Evolutionary conservation across 352 stramenopile species (phyloP).

Genomic region (Pythium rhizo-oryzae): DNA sequence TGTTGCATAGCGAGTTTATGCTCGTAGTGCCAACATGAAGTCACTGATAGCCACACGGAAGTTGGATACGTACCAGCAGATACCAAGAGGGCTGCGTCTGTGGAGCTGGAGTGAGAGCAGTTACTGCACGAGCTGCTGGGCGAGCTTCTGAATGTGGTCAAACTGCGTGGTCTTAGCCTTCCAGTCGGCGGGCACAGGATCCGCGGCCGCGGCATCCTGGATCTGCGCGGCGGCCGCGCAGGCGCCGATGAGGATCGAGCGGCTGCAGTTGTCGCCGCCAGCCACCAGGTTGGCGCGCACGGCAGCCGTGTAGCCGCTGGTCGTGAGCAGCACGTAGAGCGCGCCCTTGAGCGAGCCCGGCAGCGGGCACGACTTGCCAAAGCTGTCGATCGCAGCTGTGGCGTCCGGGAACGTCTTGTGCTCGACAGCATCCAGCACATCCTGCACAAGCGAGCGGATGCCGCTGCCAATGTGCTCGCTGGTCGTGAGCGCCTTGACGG

Average conservation of each 20-base stretch:
- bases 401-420: constrained; percentile 47
- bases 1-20: too few species aligned
- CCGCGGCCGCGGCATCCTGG: constrained; percentile 13
- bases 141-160: constrained; percentile 37
- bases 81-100: too few species aligned
- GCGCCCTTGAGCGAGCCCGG: constrained; percentile 57
- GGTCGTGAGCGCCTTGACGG: constrained; percentile 39
- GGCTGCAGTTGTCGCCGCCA: constrained; percentile 73
- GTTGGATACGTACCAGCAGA: too few species aligned
- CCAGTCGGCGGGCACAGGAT: constrained; percentile 47
- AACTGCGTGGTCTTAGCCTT: constrained; percentile 55
- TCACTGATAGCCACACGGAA: too few species aligned
- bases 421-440: constrained; percentile 50
- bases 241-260: constrained; percentile 64
- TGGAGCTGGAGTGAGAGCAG: too few species aligned
- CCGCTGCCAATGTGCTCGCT: constrained; percentile 40
- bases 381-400: constrained; percentile 45
- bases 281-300: constrained; percentile 60
- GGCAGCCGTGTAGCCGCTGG: constrained; percentile 42
- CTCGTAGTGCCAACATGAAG: too few species aligned
- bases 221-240: constrained; percentile 39
- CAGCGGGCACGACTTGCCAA: constrained; percentile 63
- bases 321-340: constrained; percentile 64
- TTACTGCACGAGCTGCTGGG: constrained; percentile 44
- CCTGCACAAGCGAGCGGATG: constrained; percentile 41